These are phyloP conservation scores for Boletus vinaceobasis DNA, from an alignment of 768 basidiomycete species.

Conservation along the genomic window DNA sequence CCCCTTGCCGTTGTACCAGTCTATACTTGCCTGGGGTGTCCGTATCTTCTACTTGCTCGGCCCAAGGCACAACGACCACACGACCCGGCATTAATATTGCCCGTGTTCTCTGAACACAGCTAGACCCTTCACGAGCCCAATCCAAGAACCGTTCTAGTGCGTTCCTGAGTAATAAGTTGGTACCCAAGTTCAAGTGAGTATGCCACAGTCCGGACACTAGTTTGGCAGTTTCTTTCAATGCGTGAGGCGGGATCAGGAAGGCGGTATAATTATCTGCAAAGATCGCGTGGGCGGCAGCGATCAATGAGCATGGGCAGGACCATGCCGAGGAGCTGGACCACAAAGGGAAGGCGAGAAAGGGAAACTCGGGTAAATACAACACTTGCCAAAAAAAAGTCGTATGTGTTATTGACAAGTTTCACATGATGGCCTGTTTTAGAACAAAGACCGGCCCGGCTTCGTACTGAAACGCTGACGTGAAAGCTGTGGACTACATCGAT, in stretches of 20 bases:
- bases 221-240: slow-evolving; percentile 7
- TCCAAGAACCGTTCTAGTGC: background rate
- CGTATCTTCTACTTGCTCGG: background rate
- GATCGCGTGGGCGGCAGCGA: background rate
- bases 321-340: background rate
- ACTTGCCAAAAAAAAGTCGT: slow-evolving; percentile 5
- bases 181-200: background rate
- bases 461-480: background rate
- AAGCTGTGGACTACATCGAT: background rate
- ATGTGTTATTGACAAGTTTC: too few relatives aligned
- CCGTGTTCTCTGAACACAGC: too few relatives aligned
- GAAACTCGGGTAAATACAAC: slow-evolving; percentile 11
- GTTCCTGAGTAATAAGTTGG: background rate
- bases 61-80: background rate
- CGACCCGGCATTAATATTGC: background rate
- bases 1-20: background rate
- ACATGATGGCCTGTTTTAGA: background rate
- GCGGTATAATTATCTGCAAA: background rate
- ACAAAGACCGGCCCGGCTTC: background rate
- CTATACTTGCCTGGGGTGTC: background rate
- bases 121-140: background rate
- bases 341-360: slow-evolving; percentile 6
- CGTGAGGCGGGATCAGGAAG: background rate
- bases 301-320: too few relatives aligned
- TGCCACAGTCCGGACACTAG: background rate